Percentiles rank a stretch among this genome's conserved stretches.
phyloP scores from a whole-genome alignment of 306 rosid species.

The Rosa multiflora region DNA sequence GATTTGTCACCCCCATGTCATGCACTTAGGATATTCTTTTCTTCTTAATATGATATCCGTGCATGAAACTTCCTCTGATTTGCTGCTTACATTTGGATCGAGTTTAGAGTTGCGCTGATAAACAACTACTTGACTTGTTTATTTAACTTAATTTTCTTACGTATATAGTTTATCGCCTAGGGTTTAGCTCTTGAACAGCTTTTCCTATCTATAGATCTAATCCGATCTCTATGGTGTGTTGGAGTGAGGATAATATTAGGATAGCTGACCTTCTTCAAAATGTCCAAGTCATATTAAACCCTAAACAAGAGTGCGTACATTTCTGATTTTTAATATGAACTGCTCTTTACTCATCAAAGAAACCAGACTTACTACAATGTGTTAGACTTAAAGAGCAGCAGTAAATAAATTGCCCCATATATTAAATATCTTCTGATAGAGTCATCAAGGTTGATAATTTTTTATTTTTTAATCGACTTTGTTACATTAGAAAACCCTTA shows the following conservation, averaged over 20 bases:
- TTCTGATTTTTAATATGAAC: not conserved
- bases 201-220: no score
- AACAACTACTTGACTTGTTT: not conserved
- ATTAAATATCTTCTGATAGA: not conserved
- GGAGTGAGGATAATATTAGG: not conserved
- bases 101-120: not conserved
- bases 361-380: not conserved
- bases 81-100: not conserved
- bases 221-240: not conserved
- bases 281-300: not conserved
- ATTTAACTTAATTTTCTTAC: not conserved
- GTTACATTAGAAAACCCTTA: not conserved
- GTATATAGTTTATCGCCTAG: not conserved
- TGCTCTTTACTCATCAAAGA: not conserved
- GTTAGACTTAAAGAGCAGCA: not conserved
- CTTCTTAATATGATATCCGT: no score
- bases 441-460: not conserved
- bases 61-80: not conserved
- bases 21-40: not conserved
- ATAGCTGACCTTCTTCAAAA: not conserved
- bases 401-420: not conserved
- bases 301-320: not conserved
- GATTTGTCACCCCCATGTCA: not conserved
- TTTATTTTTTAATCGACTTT: not conserved
- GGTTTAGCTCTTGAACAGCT: not conserved